Conservation (phyloP, 768 basidiomycete species). For the Suillus fuscotomentosus region DNA sequence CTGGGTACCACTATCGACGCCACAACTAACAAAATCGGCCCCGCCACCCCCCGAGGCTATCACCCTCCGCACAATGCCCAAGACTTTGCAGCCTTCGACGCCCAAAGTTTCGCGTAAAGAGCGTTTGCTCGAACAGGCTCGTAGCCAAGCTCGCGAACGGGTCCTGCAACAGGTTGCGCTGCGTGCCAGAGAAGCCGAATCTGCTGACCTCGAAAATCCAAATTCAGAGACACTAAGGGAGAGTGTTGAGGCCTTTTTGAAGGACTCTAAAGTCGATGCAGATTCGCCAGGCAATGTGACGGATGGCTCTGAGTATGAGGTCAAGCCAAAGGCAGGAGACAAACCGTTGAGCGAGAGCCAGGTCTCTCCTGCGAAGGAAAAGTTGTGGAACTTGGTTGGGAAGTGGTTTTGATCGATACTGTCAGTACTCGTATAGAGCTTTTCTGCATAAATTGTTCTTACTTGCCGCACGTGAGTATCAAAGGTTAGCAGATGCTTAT, state of each 20-base stretch:
- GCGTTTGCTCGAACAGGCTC: conserved; percentile 8
- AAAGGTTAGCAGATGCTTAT: too few species aligned
- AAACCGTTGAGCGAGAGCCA: background rate
- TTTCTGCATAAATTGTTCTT: background rate
- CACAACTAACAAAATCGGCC: background rate
- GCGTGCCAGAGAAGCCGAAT: background rate
- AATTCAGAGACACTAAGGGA: conserved; percentile 20
- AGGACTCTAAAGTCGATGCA: background rate
- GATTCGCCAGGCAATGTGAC: background rate
- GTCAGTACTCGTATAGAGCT: background rate
- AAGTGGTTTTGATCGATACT: conserved; percentile 1
- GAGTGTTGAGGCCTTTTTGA: conserved; percentile 20
- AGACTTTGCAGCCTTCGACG: background rate
- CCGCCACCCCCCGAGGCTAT: background rate
- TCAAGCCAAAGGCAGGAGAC: background rate
- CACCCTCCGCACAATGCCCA: background rate
- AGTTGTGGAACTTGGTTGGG: conserved; percentile 9
- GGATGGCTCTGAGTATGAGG: background rate
- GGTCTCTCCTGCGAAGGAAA: background rate
- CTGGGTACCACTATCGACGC: background rate
- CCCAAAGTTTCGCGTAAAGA: conserved; percentile 7
- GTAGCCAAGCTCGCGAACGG: conserved; percentile 6
- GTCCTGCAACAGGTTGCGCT: background rate
- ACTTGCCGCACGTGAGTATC: too few species aligned
- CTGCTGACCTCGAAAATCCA: background rate